Evolutionary conservation across 345 rosid genomes (phyloP).

Genomic region (Viola odorata): DNA sequence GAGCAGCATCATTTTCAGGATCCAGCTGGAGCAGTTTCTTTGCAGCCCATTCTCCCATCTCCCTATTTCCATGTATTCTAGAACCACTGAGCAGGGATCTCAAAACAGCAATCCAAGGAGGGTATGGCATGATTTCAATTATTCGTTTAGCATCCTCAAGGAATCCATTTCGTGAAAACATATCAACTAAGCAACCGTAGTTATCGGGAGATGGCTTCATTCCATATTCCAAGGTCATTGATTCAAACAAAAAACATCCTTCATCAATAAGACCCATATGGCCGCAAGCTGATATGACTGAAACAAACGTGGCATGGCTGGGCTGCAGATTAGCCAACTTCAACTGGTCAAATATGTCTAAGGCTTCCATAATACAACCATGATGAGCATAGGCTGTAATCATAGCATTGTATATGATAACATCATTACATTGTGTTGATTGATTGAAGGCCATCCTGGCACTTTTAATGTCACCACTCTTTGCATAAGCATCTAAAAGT

Average conservation of each 20-base stretch:
- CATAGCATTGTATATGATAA: constrained; percentile 31
- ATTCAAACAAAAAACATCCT: constrained; percentile 32
- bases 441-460: constrained; percentile 30
- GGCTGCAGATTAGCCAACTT: constrained; percentile 29
- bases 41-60: constrained; percentile 36
- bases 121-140: constrained; percentile 34
- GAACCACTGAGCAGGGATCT: constrained; percentile 45
- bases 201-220: constrained; percentile 32
- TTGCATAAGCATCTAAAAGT: constrained; percentile 40
- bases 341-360: constrained; percentile 28
- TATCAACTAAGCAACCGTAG: constrained; percentile 40
- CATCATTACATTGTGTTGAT: constrained; percentile 21
- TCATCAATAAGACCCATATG: constrained; percentile 32
- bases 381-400: constrained; percentile 42
- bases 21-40: constrained; percentile 25
- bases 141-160: constrained; percentile 29
- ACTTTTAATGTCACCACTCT: constrained; percentile 32
- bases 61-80: constrained; percentile 32
- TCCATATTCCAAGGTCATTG: constrained; percentile 26
- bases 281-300: constrained; percentile 37
- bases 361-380: constrained; percentile 30
- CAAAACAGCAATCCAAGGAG: constrained; percentile 34
- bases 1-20: constrained; percentile 30
- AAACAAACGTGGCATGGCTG: constrained; percentile 36
- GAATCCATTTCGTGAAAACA: constrained; percentile 35